Conservation (phyloP, 192 early-diverging fungal genomes). For the Coemansia sp. region DNA sequence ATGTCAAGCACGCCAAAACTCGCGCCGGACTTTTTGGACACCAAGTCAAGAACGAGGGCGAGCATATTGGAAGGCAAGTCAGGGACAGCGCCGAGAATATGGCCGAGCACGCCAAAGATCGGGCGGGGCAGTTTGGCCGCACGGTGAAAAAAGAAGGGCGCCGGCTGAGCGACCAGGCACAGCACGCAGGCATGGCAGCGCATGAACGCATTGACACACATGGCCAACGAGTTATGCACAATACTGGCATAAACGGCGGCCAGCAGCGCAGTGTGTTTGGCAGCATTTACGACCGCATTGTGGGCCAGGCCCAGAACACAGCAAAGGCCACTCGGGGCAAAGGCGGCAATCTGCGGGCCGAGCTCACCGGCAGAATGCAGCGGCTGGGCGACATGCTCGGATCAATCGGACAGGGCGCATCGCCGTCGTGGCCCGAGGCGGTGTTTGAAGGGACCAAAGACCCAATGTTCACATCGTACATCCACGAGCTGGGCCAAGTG, state of each 20-base stretch:
- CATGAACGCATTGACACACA: slow-evolving; percentile 17
- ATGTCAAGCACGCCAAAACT: not conserved
- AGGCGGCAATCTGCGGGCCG: slow-evolving; percentile 31
- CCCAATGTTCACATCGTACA: slow-evolving; percentile 22
- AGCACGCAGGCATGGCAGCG: slow-evolving; percentile 19
- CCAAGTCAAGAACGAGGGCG: not conserved
- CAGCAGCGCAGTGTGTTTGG: not conserved
- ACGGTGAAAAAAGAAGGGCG: slow-evolving; percentile 1
- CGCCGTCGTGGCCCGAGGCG: slow-evolving; percentile 44
- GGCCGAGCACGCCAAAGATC: slow-evolving; percentile 14
- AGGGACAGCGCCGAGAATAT: slow-evolving; percentile 1
- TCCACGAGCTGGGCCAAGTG: slow-evolving; percentile 30
- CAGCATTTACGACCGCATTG: slow-evolving; percentile 8
- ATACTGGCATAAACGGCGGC: not conserved
- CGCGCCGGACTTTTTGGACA: not conserved
- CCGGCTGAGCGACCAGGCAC: slow-evolving; percentile 10
- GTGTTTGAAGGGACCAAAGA: slow-evolving; percentile 33
- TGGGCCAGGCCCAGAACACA: not conserved
- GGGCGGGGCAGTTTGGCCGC: not conserved
- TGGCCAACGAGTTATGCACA: slow-evolving; percentile 9
- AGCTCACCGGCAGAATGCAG: slow-evolving; percentile 19
- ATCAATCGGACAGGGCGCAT: slow-evolving; percentile 8
- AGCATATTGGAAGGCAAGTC: not conserved
- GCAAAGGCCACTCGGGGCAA: slow-evolving; percentile 24
- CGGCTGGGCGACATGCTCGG: slow-evolving; percentile 31